phyloP scores from a whole-genome alignment of 2,329 filamentous ascomycete genomes.

The Trichoderma cornu-damae region DNA sequence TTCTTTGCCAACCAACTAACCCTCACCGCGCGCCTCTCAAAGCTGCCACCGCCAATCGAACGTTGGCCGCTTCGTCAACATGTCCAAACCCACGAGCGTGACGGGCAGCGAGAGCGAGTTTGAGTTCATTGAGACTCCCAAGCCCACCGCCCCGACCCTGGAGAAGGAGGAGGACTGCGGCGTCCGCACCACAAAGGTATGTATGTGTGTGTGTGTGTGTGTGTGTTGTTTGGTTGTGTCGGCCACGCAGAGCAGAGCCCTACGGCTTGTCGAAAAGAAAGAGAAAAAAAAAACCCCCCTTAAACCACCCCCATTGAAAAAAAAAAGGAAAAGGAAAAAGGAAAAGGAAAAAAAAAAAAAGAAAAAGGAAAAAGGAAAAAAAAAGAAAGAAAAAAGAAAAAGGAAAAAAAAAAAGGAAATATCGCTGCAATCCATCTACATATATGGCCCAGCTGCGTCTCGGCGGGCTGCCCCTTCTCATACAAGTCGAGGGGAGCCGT shows the following conservation, averaged over 20 bases:
- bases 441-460: background rate
- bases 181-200: conserved; percentile 39
- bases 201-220: too few relatives aligned
- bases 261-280: too few relatives aligned
- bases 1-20: conserved; percentile 16
- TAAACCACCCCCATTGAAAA: too few relatives aligned
- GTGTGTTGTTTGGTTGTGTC: background rate
- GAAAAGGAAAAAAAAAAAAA: too few relatives aligned
- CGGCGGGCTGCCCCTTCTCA: background rate
- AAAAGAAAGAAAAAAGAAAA: too few relatives aligned
- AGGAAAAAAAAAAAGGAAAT: too few relatives aligned
- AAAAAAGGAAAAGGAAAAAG: too few relatives aligned
- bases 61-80: conserved; percentile 27
- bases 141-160: conserved; percentile 50
- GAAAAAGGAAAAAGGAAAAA: too few relatives aligned
- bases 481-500: background rate
- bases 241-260: background rate
- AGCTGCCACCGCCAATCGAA: conserved; percentile 25
- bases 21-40: background rate
- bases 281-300: too few relatives aligned
- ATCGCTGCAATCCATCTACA: too few relatives aligned
- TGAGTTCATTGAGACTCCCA: conserved; percentile 41
- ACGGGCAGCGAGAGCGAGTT: conserved; percentile 36
- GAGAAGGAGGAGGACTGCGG: conserved; percentile 59
- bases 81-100: conserved; percentile 33